A percentile compares a stretch with the other conserved stretches of the same genome.
phyloP scores from a whole-genome alignment of 2,329 filamentous ascomycete species.

The Arachnopeziza araneosa region DNA sequence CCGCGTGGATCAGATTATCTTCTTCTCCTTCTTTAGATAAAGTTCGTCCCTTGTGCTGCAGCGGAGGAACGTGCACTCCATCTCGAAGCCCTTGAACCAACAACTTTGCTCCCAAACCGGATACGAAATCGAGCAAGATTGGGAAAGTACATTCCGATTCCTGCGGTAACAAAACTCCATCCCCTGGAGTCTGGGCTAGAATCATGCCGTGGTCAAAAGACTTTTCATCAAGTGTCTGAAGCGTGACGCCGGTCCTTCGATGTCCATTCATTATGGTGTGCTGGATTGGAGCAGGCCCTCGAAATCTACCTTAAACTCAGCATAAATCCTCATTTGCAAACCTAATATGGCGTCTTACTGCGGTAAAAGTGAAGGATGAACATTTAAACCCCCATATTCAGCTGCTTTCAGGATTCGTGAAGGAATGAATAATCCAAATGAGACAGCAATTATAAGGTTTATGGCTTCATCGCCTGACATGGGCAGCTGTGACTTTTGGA shows the following conservation, averaged over 20 bases:
- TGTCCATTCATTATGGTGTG: constrained; percentile 67
- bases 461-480: constrained; percentile 39
- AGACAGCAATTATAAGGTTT: constrained; percentile 86
- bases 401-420: constrained; percentile 62
- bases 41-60: constrained; percentile 19
- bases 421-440: constrained; percentile 88
- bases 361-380: constrained; percentile 87
- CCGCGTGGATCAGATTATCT: not conserved
- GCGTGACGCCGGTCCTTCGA: constrained; percentile 63
- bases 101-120: constrained; percentile 61
- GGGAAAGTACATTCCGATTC: constrained; percentile 37
- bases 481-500: constrained; percentile 46
- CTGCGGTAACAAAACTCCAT: constrained; percentile 34
- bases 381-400: constrained; percentile 82
- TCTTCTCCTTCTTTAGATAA: not conserved
- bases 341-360: constrained; percentile 47
- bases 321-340: not conserved
- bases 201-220: constrained; percentile 76
- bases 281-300: constrained; percentile 81
- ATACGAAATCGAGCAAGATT: constrained; percentile 50
- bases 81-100: constrained; percentile 60
- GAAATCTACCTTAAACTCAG: constrained; percentile 48
- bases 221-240: constrained; percentile 77
- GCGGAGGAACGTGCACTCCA: constrained; percentile 59
- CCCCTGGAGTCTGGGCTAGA: constrained; percentile 55